phyloP scores from a whole-genome alignment of 345 rosid species.

The Salix dunnii region DNA sequence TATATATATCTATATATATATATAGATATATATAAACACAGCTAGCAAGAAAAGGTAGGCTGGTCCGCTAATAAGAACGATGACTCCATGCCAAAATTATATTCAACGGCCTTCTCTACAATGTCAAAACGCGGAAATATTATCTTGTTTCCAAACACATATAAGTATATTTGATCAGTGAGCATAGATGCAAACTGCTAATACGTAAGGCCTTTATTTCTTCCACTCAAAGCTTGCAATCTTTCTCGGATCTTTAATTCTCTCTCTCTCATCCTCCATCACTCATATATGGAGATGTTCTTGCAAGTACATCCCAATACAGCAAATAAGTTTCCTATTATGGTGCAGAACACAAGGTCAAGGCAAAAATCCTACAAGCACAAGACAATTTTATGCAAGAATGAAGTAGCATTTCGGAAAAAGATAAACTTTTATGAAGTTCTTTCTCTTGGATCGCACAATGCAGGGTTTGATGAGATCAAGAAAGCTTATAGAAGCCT shows the following conservation, averaged over 20 bases:
- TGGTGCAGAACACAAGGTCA: not conserved
- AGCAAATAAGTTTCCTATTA: not conserved
- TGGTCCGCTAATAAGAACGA: not conserved
- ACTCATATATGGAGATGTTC: not conserved
- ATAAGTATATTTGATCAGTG: too few relatives aligned
- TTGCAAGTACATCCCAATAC: not conserved
- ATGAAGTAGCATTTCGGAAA: slow-evolving; percentile 2
- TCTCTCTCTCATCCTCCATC: not conserved
- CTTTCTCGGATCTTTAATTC: not conserved
- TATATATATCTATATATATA: too few relatives aligned
- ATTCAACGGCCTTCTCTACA: not conserved
- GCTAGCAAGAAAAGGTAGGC: not conserved
- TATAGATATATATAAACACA: too few relatives aligned
- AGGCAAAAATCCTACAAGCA: not conserved
- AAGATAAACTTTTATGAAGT: slow-evolving; percentile 30
- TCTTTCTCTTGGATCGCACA: slow-evolving; percentile 28
- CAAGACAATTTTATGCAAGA: slow-evolving; percentile 11
- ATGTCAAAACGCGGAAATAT: not conserved
- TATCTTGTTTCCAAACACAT: not conserved
- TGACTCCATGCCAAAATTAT: slow-evolving; percentile 8
- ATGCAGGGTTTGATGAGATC: slow-evolving; percentile 34
- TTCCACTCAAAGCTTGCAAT: not conserved
- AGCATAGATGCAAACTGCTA: not conserved
- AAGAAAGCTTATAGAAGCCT: slow-evolving; percentile 45
- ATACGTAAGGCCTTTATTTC: not conserved